Evolutionary conservation across 1,139 yeast genomes (phyloP).

Genomic region (Diutina ranongensis): DNA sequence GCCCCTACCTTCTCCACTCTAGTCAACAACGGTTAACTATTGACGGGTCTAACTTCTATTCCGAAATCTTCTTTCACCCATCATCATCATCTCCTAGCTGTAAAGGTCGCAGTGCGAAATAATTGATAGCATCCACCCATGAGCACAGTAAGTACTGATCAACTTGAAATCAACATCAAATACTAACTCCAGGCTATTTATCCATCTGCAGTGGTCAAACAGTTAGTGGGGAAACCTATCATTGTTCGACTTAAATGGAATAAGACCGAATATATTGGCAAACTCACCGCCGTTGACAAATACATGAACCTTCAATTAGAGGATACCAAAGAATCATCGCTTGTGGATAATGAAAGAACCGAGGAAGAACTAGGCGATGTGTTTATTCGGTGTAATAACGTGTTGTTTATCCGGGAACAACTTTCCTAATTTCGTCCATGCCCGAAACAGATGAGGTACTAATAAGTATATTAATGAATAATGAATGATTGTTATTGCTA

Average conservation of each 20-base stretch:
- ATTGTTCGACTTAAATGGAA: slow-evolving; percentile 92
- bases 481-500: not conserved
- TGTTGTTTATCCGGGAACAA: slow-evolving; percentile 51
- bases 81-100: no score
- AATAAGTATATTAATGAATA: no score
- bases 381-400: slow-evolving; percentile 77
- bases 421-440: no score
- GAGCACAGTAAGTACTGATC: slow-evolving; percentile 1
- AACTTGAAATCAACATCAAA: not conserved
- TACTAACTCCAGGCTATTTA: slow-evolving; percentile 50
- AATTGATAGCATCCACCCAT: no score
- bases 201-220: slow-evolving; percentile 83
- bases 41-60: no score
- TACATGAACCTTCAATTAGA: slow-evolving; percentile 84
- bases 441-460: no score
- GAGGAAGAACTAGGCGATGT: slow-evolving; percentile 60
- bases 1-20: no score
- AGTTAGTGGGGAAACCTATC: slow-evolving; percentile 57
- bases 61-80: no score
- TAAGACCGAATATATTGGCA: slow-evolving; percentile 80
- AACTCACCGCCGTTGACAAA: slow-evolving; percentile 72
- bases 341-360: slow-evolving; percentile 22
- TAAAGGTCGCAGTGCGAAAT: no score
- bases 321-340: slow-evolving; percentile 53
- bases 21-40: no score